A percentile compares a stretch with the other conserved stretches of the same genome.
These are phyloP conservation scores for Coniochaeta prunicola DNA, from an alignment of 2,329 filamentous ascomycete genomes.

Conservation along the genomic window DNA sequence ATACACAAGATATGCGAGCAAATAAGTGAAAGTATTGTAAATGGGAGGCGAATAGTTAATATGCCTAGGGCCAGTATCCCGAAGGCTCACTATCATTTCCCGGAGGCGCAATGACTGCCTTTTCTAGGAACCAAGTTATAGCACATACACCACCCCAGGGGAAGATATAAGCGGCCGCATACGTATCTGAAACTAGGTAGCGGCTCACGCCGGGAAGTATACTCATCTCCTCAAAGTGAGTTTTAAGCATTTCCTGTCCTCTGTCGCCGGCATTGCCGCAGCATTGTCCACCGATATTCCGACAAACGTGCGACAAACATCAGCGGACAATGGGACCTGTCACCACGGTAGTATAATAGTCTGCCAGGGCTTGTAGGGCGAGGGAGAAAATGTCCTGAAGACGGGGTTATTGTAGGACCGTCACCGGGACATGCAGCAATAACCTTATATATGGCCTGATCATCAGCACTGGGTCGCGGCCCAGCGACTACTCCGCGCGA, in stretches of 20 bases:
- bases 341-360: constrained; percentile 32
- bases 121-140: too few relatives aligned
- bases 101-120: background rate
- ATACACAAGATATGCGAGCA: background rate
- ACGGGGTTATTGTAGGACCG: constrained; percentile 34
- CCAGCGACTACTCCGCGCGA: constrained; percentile 29
- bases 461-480: constrained; percentile 27
- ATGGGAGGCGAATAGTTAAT: too few relatives aligned
- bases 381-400: constrained; percentile 23
- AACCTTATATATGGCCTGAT: constrained; percentile 34
- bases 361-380: constrained; percentile 48
- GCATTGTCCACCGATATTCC: constrained; percentile 2
- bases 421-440: constrained; percentile 25
- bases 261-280: constrained; percentile 6
- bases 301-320: constrained; percentile 5
- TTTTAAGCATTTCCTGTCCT: constrained; percentile 2
- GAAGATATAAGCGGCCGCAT: background rate
- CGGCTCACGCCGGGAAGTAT: background rate
- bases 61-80: too few relatives aligned
- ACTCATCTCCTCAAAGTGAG: constrained; percentile 3
- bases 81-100: background rate
- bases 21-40: background rate
- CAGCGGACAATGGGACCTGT: constrained; percentile 10
- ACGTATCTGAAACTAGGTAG: background rate
- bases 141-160: background rate